Evolutionary conservation across 2,329 filamentous ascomycete genomes (phyloP), one percentile per base, ranked within the genome.

Genomic region (Aspergillus felis): DNA sequence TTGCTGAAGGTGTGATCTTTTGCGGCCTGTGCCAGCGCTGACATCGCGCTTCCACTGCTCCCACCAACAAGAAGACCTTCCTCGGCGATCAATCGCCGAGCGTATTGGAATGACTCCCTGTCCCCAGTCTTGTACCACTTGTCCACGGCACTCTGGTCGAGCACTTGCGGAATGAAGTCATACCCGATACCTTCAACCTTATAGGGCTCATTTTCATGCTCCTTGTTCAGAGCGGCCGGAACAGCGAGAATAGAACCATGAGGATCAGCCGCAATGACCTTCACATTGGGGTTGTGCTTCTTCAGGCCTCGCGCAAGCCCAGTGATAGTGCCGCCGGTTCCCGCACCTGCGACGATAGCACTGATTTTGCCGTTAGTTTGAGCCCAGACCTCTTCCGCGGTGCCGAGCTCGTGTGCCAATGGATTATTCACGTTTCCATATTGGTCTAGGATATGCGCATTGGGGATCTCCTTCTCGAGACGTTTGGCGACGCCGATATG

Each of bases 121-220:
- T 99, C 94, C 60, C 93, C 90, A 3, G 94, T 99, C 85, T 99
- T 99, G 81, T 97, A 97, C 94, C 94, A 99, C 71, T 88, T 89
- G 74, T 97, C 90, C 29, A 99, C 90, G 4, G 84, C 74, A 28
- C 87, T 76, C 69, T 88, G 91, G 64, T 94, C 87, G 55, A 99
- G 81, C 4, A 99, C 95, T 25, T 97, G 91, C 6, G 95, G 94
- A 58, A 99, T 89, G 74, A 99, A 99, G 74, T 99, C 94, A 74
- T 99, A 99, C 22, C 94, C 94, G 68, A 99, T 99, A 47, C 94
- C 94, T 79, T 99, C 94, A 0, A 99, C 94, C 79, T 99, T 97
- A 81, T 99, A 99, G 1, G 87, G 81, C 74, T 91, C 87, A 70
- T 97, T 93, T 59, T 84, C 83, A 71, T 87, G 85, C 62, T 90